These are phyloP conservation scores for Niebla homalea DNA, from an alignment of 495 filamentous ascomycete genomes.

Conservation along the genomic window DNA sequence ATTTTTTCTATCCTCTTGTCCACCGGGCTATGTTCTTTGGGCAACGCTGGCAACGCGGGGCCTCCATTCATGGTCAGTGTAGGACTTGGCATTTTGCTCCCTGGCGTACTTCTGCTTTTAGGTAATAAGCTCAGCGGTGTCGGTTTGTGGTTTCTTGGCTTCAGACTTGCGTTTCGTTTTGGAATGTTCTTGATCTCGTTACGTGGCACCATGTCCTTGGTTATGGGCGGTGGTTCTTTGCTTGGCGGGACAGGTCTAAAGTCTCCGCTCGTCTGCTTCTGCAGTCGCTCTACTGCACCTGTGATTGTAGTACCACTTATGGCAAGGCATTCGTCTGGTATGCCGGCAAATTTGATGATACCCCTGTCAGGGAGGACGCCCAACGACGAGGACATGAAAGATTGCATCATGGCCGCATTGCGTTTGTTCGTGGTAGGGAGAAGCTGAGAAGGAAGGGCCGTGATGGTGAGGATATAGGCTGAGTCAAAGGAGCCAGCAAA, in stretches of 20 bases:
- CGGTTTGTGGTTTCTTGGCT: background rate
- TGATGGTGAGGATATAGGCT: conserved; percentile 69
- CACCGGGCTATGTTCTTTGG: conserved; percentile 17
- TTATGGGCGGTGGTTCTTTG: background rate
- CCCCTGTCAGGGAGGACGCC: conserved; percentile 51
- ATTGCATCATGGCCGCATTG: conserved; percentile 61
- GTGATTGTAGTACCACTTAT: conserved; percentile 54
- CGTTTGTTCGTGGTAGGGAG: conserved; percentile 70
- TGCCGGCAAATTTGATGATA: conserved; percentile 54
- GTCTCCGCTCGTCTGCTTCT: conserved; percentile 9
- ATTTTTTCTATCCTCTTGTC: conserved; percentile 23
- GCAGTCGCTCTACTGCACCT: conserved; percentile 52
- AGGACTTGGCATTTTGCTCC: conserved; percentile 15
- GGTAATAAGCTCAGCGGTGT: background rate
- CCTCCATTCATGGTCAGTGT: conserved; percentile 10
- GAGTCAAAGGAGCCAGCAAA: conserved; percentile 64
- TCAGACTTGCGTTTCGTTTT: background rate
- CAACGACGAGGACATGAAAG: conserved; percentile 52
- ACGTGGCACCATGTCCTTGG: background rate
- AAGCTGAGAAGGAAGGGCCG: conserved; percentile 52
- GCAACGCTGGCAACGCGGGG: conserved; percentile 19
- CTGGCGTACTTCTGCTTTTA: conserved; percentile 3
- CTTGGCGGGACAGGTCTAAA: conserved; percentile 9
- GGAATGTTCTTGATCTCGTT: background rate
- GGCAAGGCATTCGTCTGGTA: conserved; percentile 57